These are phyloP conservation scores for Thalassiosira livingstoniorum DNA, from an alignment of 352 stramenopile species.

Conservation along the genomic window DNA sequence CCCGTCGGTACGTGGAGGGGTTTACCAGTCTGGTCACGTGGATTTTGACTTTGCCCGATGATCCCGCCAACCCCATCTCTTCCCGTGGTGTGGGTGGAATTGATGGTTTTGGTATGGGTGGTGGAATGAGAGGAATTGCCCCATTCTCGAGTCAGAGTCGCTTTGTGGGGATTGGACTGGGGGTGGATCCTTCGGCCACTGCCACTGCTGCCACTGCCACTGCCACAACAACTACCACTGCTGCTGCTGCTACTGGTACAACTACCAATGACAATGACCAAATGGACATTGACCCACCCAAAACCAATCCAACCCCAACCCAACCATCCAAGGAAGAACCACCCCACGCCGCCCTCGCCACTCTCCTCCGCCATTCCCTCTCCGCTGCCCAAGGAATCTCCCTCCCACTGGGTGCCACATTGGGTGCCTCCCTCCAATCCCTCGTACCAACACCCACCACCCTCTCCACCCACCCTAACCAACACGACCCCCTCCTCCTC, in stretches of 20 bases:
- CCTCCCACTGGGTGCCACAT: constrained; percentile 26
- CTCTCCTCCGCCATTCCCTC: constrained; percentile 45
- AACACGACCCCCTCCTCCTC: constrained; percentile 39
- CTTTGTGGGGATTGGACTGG: too few species aligned
- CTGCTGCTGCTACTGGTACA: background rate
- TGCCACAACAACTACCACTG: too few species aligned
- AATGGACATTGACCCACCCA: constrained; percentile 9
- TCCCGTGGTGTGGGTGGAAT: too few species aligned
- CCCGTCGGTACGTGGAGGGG: constrained; percentile 70
- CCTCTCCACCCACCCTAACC: background rate
- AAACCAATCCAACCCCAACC: background rate
- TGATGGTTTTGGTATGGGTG: too few species aligned
- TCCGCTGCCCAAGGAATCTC: constrained; percentile 18
- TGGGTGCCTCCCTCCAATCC: background rate
- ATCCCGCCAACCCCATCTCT: constrained; percentile 56
- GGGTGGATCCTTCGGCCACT: too few species aligned
- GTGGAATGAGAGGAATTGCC: too few species aligned
- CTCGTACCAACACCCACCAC: constrained; percentile 24
- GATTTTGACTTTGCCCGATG: constrained; percentile 81
- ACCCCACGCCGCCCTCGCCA: constrained; percentile 36
- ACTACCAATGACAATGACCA: constrained; percentile 12
- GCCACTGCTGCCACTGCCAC: too few species aligned
- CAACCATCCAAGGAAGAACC: background rate
- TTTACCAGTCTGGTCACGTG: constrained; percentile 82
- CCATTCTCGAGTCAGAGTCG: too few species aligned